phyloP scores from a whole-genome alignment of 208 protist species.

The Leishmania guyanensis region DNA sequence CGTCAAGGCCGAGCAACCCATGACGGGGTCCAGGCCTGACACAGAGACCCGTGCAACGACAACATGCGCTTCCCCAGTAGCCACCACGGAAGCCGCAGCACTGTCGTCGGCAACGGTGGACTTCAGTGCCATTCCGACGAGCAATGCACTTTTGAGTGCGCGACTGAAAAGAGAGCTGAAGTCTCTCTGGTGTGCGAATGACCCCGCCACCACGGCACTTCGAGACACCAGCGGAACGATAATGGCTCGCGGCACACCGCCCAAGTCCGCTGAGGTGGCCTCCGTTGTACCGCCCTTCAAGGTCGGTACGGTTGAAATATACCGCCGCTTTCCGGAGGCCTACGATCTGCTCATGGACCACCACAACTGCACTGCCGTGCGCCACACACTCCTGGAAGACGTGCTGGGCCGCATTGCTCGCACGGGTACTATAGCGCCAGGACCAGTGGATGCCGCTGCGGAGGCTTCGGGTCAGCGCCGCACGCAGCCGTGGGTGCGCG shows the following conservation, averaged over 20 bases:
- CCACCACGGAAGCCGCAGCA: not conserved
- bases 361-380: conserved; percentile 67
- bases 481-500: conserved; percentile 33
- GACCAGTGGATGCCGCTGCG: not conserved
- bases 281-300: conserved; percentile 60
- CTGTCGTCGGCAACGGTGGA: not conserved
- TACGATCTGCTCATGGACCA: conserved; percentile 81
- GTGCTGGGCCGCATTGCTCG: conserved; percentile 38
- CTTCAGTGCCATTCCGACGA: conserved; percentile 16
- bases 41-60: not conserved
- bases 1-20: not conserved
- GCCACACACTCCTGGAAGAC: conserved; percentile 42
- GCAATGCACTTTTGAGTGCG: conserved; percentile 22
- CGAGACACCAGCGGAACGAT: not conserved
- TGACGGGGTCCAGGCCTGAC: conserved; percentile 11
- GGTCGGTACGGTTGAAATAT: conserved; percentile 86
- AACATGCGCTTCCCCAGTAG: not conserved
- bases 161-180: conserved; percentile 29
- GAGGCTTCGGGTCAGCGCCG: not conserved
- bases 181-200: conserved; percentile 29
- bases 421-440: not conserved
- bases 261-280: not conserved
- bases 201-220: not conserved
- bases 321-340: conserved; percentile 68
- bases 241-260: not conserved